Conservation (phyloP, 306 rosid species). For the Lablab purpureus region DNA sequence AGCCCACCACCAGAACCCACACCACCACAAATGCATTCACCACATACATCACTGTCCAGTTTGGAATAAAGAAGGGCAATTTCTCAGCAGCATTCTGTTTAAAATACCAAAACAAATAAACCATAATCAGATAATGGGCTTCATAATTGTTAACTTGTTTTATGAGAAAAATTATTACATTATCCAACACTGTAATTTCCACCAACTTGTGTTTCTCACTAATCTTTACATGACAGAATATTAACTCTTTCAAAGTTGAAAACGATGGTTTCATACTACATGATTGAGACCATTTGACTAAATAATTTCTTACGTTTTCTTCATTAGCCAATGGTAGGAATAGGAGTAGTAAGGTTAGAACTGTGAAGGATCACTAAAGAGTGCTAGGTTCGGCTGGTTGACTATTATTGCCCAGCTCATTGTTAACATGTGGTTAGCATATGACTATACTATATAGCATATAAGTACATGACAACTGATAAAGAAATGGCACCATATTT, state of each 20-base stretch:
- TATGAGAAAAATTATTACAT: background rate
- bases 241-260: too few relatives aligned
- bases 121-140: background rate
- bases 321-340: background rate
- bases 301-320: too few relatives aligned
- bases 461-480: constrained; percentile 46
- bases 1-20: constrained; percentile 84
- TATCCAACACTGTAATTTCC: too few relatives aligned
- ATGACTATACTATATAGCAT: constrained; percentile 41
- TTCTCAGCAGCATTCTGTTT: constrained; percentile 81
- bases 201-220: too few relatives aligned
- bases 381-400: background rate
- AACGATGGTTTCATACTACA: too few relatives aligned
- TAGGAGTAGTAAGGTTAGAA: background rate
- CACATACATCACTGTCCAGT: constrained; percentile 72
- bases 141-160: background rate
- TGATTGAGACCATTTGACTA: too few relatives aligned
- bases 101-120: background rate
- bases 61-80: constrained; percentile 67
- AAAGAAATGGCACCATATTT: constrained; percentile 57
- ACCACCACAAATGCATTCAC: constrained; percentile 72
- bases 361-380: constrained; percentile 38
- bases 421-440: constrained; percentile 40
- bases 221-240: too few relatives aligned
- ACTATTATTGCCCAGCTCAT: constrained; percentile 40